Base-by-base conservation (phyloP, 805 yeast species). In the Candida incommunis region DNA sequence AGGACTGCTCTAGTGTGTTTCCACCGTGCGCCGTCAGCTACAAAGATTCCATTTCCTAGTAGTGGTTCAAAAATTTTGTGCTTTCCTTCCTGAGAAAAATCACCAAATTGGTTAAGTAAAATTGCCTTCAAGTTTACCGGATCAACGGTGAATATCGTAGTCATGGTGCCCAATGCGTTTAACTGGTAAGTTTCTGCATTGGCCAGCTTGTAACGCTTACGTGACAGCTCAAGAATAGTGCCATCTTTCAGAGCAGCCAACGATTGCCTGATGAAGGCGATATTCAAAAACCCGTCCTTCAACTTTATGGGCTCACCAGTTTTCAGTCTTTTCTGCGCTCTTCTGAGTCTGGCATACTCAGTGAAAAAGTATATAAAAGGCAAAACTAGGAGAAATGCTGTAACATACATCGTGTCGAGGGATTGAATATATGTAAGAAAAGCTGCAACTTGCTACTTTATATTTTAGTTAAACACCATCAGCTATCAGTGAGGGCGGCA, bases 11-110 rank as follows among this genome's bases (percentile, higher is more conserved):
- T 51, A 16, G 65, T 57, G 44, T 63, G 66, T 41, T 57, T 55
- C 68, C 68, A 64, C 23, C 56, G 58, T 37, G 51, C 53, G 23
- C 64, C 64, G 26, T 56, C 57, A 22, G 58, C 52, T 3, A 65
- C 62, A 51, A 64, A 64, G 41, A 64, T 63, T 1, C 68, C 67
- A 23, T 52, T 48, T 3, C 67, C 67, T 15, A 64, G 49, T 23
- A 62, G 43, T 11, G 60, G 61, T 16, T 41, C 47, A 31, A 63
- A 50, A 31, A 52, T 52, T 15, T 42, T 43, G 41, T 53, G 42
- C 11, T 67, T 51, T 20, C 31, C 25, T 1, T 60, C 64, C 23
- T 63, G 50, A 18, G 51, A 50, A 43, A 50, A 63, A 41, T 62
- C 65, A 42, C 55, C 50, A 51, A 58, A 58, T 20, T 51, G 47